Evolutionary conservation across 2,329 filamentous ascomycete species (phyloP).

Genomic region (Colletotrichum graminicola): DNA sequence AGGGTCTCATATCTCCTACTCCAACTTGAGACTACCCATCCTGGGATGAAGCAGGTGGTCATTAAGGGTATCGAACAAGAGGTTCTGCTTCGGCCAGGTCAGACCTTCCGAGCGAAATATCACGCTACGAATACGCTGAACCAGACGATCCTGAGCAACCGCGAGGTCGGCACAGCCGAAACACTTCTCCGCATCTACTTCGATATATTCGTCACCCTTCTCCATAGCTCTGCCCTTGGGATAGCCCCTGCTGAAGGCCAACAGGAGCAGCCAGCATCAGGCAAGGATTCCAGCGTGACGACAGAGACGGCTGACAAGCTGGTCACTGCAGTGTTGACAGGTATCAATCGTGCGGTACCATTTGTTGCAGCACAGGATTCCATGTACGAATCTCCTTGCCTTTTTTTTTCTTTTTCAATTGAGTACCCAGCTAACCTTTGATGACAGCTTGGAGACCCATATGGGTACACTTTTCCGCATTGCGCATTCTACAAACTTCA

Average conservation of each 20-base stretch:
- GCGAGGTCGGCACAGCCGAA: conserved; percentile 84
- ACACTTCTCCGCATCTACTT: conserved; percentile 93
- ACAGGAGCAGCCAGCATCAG: conserved; percentile 7
- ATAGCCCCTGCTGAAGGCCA: conserved; percentile 16
- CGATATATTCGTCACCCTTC: conserved; percentile 82
- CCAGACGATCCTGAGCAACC: conserved; percentile 90
- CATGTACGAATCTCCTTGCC: conserved; percentile 64
- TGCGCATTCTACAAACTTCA: conserved; percentile 98
- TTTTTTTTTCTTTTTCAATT: conserved; percentile 12
- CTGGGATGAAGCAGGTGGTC: conserved; percentile 92
- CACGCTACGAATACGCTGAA: conserved; percentile 97
- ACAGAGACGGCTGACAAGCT: conserved; percentile 89
- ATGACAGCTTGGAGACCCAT: conserved; percentile 80
- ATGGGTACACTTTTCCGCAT: conserved; percentile 95
- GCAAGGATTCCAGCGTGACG: conserved; percentile 44
- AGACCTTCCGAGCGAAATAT: conserved; percentile 90
- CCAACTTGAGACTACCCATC: conserved; percentile 89
- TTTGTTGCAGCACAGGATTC: conserved; percentile 87
- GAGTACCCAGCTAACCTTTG: not conserved
- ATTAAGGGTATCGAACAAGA: conserved; percentile 89
- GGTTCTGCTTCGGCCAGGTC: conserved; percentile 86
- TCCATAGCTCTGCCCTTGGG: conserved; percentile 65
- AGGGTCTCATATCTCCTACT: conserved; percentile 93
- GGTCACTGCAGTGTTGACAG: conserved; percentile 89
- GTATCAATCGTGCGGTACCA: conserved; percentile 95